These are phyloP conservation scores for Clathrospora elynae DNA, from an alignment of 2,329 filamentous ascomycete species.

Conservation along the genomic window DNA sequence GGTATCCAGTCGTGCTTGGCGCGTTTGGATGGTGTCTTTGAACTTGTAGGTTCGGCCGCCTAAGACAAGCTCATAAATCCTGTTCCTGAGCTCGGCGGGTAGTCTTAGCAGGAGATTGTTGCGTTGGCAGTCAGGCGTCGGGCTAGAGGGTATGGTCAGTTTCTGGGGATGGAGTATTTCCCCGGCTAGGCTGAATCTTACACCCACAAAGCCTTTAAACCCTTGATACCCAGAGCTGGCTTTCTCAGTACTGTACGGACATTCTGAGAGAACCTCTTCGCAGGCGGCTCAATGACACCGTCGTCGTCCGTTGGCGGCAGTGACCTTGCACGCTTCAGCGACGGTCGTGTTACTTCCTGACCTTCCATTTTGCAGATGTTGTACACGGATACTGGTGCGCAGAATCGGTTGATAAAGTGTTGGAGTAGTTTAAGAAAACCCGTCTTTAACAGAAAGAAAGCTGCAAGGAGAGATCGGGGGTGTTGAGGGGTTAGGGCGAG, in stretches of 20 bases:
- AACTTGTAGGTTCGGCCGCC: constrained; percentile 1
- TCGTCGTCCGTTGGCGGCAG: neutral
- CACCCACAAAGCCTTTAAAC: neutral
- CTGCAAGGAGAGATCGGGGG: no score
- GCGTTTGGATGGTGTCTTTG: neutral
- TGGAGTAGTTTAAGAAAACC: no score
- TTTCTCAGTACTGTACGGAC: neutral
- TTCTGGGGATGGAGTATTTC: neutral
- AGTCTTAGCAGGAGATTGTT: neutral
- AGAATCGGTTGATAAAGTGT: neutral
- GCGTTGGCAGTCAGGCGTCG: neutral
- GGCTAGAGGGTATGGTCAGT: neutral
- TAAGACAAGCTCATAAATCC: constrained; percentile 8
- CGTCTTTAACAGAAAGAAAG: no score
- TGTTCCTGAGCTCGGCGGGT: constrained; percentile 9
- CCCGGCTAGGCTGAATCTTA: neutral
- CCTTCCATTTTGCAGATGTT: neutral
- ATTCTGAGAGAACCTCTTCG: no score
- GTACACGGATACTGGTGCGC: neutral
- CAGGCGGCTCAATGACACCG: neutral
- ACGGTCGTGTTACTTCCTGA: neutral
- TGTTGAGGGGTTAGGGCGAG: no score
- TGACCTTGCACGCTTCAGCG: neutral
- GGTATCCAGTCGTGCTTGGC: neutral
- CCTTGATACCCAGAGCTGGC: neutral